Conservation (phyloP, 371 early-diverging fungal genomes). For the Dichotomocladium elegans region DNA sequence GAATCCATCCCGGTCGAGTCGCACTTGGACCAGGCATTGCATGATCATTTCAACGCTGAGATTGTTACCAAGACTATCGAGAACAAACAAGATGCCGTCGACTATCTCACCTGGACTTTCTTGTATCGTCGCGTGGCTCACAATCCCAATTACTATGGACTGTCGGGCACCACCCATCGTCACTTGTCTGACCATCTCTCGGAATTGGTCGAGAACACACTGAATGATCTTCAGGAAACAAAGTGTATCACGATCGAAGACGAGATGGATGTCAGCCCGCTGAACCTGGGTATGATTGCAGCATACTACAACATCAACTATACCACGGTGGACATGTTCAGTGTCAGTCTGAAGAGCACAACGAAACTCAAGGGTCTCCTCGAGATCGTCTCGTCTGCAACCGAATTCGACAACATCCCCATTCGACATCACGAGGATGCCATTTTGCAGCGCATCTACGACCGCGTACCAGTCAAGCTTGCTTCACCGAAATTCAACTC, state of each 20-base stretch:
- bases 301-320: constrained; percentile 95
- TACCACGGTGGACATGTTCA: constrained; percentile 90
- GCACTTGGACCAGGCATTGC: constrained; percentile 82
- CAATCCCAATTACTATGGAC: constrained; percentile 96
- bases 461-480: constrained; percentile 76
- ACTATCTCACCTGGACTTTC: constrained; percentile 97
- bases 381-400: constrained; percentile 88
- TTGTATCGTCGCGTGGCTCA: constrained; percentile 90
- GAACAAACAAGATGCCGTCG: constrained; percentile 97
- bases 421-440: constrained; percentile 91
- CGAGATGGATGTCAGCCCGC: constrained; percentile 77
- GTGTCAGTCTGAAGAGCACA: constrained; percentile 75
- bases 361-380: constrained; percentile 90
- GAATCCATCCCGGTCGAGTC: constrained; percentile 95
- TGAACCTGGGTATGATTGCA: constrained; percentile 96
- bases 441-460: constrained; percentile 74
- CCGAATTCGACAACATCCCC: constrained; percentile 89
- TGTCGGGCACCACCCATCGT: constrained; percentile 82
- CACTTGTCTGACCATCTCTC: constrained; percentile 92
- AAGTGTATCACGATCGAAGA: constrained; percentile 89
- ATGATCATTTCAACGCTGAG: constrained; percentile 96
- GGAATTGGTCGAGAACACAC: constrained; percentile 89
- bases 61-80: constrained; percentile 91
- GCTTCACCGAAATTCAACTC: constrained; percentile 63
- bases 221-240: constrained; percentile 79